These are phyloP conservation scores for Jimgerdemannia lactiflua DNA, from an alignment of 192 early-diverging fungal species.

Conservation along the genomic window DNA sequence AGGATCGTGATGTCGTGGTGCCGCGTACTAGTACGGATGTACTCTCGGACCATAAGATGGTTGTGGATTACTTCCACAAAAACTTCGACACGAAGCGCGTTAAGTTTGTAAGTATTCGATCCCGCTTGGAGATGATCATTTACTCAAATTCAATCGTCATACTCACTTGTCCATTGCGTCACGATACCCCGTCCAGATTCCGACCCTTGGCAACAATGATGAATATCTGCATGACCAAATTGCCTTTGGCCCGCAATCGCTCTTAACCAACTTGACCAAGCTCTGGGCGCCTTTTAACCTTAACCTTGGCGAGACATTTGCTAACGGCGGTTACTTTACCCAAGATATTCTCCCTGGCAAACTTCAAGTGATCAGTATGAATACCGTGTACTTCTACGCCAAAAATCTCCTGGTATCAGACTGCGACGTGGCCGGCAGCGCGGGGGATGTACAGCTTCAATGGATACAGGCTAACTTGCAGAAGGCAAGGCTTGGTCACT, in stretches of 20 bases:
- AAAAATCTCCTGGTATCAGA: conserved; percentile 20
- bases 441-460: conserved; percentile 21
- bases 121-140: neutral
- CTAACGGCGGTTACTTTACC: conserved; percentile 28
- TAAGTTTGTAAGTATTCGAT: conserved; percentile 11
- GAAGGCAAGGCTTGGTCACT: neutral
- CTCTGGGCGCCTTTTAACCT: conserved; percentile 30
- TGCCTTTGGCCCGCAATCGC: conserved; percentile 1
- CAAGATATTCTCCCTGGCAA: conserved; percentile 25
- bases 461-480: conserved; percentile 29
- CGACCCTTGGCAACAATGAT: conserved; percentile 41
- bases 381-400: conserved; percentile 32
- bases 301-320: conserved; percentile 24
- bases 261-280: conserved; percentile 13
- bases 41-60: conserved; percentile 12
- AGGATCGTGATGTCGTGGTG: conserved; percentile 20
- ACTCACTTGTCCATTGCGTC: too few species aligned
- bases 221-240: conserved; percentile 23
- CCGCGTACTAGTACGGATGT: conserved; percentile 17
- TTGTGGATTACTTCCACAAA: conserved; percentile 16
- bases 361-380: conserved; percentile 18
- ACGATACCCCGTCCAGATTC: conserved; percentile 10
- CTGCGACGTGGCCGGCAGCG: conserved; percentile 15
- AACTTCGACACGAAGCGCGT: conserved; percentile 12
- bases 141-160: neutral